Percentiles rank a stretch among this genome's conserved stretches.
Evolutionary conservation across 1,284 basidiomycete genomes (phyloP).

Genomic region (Ustilago crameri): DNA sequence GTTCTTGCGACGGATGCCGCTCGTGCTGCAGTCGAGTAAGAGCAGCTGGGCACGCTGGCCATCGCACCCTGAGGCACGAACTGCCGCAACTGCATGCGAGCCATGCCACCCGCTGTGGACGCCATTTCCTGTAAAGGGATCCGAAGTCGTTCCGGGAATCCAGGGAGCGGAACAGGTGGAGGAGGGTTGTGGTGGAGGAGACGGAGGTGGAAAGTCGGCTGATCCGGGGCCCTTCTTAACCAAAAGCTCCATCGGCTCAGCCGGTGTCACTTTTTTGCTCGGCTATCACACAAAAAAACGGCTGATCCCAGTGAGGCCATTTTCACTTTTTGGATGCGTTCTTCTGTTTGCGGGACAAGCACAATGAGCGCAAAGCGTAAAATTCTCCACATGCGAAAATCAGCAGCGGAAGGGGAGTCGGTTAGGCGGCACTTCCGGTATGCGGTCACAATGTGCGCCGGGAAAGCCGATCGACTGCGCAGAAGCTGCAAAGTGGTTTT

Average conservation of each 20-base stretch:
- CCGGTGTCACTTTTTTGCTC: background rate
- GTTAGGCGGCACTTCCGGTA: no score
- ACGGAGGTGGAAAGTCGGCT: background rate
- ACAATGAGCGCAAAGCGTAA: background rate
- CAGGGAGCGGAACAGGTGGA: no score
- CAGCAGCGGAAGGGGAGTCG: no score
- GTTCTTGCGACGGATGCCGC: no score
- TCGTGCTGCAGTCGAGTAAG: slow-evolving; percentile 12
- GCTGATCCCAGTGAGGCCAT: background rate
- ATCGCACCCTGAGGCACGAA: slow-evolving; percentile 14
- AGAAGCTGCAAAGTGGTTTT: no score
- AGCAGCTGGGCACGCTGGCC: slow-evolving; percentile 17
- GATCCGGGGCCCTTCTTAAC: background rate
- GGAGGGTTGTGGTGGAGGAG: background rate
- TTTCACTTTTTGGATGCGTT: background rate
- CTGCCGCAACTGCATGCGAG: slow-evolving; percentile 26
- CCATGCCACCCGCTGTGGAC: slow-evolving; percentile 29
- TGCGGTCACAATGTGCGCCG: no score
- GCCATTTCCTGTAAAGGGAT: slow-evolving; percentile 8
- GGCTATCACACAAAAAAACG: background rate
- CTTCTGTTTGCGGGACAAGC: slow-evolving; percentile 1
- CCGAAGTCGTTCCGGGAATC: background rate
- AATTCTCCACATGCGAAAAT: background rate
- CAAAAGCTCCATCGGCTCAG: background rate
- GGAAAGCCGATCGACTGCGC: no score